Percentiles rank a stretch among this genome's conserved stretches.
Conservation (phyloP, 2,329 filamentous ascomycete species). For the Neofusicoccum cordaticola region DNA sequence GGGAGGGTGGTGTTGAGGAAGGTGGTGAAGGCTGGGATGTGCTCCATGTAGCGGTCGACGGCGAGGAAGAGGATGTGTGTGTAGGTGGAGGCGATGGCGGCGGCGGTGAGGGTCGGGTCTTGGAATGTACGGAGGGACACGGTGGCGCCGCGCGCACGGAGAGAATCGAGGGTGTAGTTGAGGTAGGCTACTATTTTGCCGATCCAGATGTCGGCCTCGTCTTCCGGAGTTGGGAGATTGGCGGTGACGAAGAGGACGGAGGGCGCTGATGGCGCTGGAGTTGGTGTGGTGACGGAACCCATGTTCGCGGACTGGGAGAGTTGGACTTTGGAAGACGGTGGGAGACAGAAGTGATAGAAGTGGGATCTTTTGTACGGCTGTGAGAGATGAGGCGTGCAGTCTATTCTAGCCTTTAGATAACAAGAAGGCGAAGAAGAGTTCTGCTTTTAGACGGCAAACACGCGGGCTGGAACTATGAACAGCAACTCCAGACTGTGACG, state of each 20-base stretch:
- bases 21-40: constrained; percentile 6
- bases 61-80: constrained; percentile 16
- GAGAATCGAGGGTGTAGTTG: not conserved
- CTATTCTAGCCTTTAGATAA: not conserved
- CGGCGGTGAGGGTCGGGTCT: not conserved
- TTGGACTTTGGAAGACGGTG: not conserved
- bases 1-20: constrained; percentile 8
- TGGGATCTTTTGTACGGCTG: too few relatives aligned
- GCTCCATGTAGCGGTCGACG: constrained; percentile 8
- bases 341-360: too few relatives aligned
- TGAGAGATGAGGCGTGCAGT: not conserved
- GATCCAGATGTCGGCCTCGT: constrained; percentile 1
- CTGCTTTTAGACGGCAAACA: not conserved
- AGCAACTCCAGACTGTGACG: too few relatives aligned
- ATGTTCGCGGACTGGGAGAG: not conserved
- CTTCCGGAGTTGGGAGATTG: not conserved
- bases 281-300: not conserved
- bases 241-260: constrained; percentile 14
- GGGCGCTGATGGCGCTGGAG: not conserved
- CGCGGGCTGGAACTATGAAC: too few relatives aligned
- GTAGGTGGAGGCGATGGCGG: constrained; percentile 6
- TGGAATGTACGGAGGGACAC: constrained; percentile 5
- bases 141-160: not conserved
- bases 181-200: constrained; percentile 14
- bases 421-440: not conserved